Conservation (phyloP, 352 stramenopile species). For the Phytophthora cactorum region DNA sequence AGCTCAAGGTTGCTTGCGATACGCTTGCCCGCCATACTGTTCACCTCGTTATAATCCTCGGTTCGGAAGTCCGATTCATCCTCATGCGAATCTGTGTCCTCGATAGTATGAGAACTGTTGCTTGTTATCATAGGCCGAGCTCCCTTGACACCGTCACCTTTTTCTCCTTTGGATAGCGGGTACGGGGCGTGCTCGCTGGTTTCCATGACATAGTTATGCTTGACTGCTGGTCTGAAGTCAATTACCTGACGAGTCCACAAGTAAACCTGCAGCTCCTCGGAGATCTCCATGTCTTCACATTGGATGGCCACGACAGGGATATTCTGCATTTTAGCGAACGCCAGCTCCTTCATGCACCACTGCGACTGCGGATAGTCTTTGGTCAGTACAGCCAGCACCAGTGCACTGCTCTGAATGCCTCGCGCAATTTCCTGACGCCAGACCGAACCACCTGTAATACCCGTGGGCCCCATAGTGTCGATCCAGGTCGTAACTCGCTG, state of each 20-base stretch:
- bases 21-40: slow-evolving; percentile 12
- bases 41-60: slow-evolving; percentile 20
- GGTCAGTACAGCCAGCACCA: slow-evolving; percentile 78
- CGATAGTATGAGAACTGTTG: slow-evolving; percentile 36
- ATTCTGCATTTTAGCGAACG: slow-evolving; percentile 88
- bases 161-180: slow-evolving; percentile 6
- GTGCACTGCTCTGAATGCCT: slow-evolving; percentile 74
- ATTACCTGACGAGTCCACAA: slow-evolving; percentile 89
- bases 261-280: slow-evolving; percentile 85
- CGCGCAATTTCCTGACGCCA: slow-evolving; percentile 86
- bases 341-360: slow-evolving; percentile 90
- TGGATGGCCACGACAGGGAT: slow-evolving; percentile 85
- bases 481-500: slow-evolving; percentile 88
- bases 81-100: slow-evolving; percentile 29
- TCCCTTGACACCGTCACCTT: neutral
- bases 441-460: slow-evolving; percentile 78
- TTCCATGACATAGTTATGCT: slow-evolving; percentile 25
- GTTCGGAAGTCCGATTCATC: slow-evolving; percentile 18
- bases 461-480: slow-evolving; percentile 83
- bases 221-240: slow-evolving; percentile 68
- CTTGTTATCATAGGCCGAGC: slow-evolving; percentile 17
- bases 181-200: slow-evolving; percentile 5
- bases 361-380: slow-evolving; percentile 80
- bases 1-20: slow-evolving; percentile 34
- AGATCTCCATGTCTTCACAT: slow-evolving; percentile 84